These are phyloP conservation scores for Aegilops sharonensis DNA, from an alignment of 176 grass and related monocot species.

Conservation along the genomic window DNA sequence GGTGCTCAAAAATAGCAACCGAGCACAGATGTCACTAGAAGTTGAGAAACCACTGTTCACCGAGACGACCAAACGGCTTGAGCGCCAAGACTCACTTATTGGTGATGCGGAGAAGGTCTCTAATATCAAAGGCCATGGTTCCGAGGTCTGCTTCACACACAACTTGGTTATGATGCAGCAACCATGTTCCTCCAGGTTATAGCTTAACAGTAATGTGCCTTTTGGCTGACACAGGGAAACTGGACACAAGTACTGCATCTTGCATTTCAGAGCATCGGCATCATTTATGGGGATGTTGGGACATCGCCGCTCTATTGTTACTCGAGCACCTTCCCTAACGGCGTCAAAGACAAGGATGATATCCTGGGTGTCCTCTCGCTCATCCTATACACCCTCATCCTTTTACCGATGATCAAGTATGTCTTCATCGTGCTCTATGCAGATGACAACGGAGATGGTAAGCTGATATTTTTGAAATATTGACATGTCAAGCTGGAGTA, in stretches of 20 bases:
- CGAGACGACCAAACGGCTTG: conserved; percentile 15
- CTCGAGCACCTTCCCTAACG: conserved; percentile 10
- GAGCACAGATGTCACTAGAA: conserved; percentile 37
- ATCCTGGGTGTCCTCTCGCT: conserved; percentile 8
- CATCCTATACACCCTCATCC: conserved; percentile 12
- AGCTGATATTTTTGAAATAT: conserved; percentile 5
- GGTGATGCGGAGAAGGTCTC: conserved; percentile 57
- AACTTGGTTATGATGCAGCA: not conserved
- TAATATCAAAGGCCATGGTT: conserved; percentile 14
- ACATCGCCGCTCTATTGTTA: conserved; percentile 3
- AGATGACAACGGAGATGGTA: conserved; percentile 38
- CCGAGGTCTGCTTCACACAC: conserved; percentile 23
- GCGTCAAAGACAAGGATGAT: conserved; percentile 13
- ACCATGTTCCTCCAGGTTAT: not conserved
- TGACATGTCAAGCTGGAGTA: not conserved
- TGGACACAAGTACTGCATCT: not conserved
- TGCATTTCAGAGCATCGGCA: conserved; percentile 16
- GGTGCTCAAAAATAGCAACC: not conserved
- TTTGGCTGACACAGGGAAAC: not conserved
- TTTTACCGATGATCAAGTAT: conserved; percentile 18
- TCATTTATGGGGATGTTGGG: conserved; percentile 20
- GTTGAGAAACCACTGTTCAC: conserved; percentile 6
- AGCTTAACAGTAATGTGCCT: conserved; percentile 1
- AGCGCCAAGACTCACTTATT: conserved; percentile 48
- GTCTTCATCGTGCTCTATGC: conserved; percentile 22